Percentiles rank a stretch among this genome's conserved stretches.
Evolutionary conservation across 441 rosid genomes (phyloP).

Genomic region (Daphne laureola): DNA sequence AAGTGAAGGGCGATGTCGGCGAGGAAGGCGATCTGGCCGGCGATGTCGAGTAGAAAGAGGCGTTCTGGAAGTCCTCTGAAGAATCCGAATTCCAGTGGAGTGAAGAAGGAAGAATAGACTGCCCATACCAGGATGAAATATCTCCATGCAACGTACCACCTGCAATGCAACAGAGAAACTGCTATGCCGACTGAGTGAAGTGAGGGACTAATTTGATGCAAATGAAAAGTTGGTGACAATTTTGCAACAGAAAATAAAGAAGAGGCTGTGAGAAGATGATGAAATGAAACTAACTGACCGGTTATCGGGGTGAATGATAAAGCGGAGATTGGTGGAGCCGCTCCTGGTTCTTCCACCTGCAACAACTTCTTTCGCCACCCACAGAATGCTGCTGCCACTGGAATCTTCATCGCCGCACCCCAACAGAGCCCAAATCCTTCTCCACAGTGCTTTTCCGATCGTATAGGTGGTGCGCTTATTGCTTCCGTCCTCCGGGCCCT

Average conservation of each 20-base stretch:
- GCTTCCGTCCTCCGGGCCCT: conserved; percentile 4
- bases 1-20: conserved; percentile 46
- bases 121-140: conserved; percentile 60
- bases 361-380: background rate
- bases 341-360: background rate
- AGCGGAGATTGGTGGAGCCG: background rate
- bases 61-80: conserved; percentile 59
- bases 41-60: conserved; percentile 41
- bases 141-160: conserved; percentile 47
- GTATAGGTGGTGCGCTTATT: no score
- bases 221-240: background rate
- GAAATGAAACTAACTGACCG: no score
- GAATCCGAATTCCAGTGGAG: conserved; percentile 66
- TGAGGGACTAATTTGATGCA: background rate
- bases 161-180: no score
- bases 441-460: conserved; percentile 5
- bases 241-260: background rate
- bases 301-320: conserved; percentile 16
- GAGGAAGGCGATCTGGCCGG: conserved; percentile 48
- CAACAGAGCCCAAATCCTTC: conserved; percentile 4
- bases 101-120: conserved; percentile 61
- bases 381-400: background rate
- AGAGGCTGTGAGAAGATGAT: background rate
- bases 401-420: background rate
- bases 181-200: no score